These are phyloP conservation scores for Aspergillus affinis DNA, from an alignment of 495 filamentous ascomycete species.

Conservation along the genomic window DNA sequence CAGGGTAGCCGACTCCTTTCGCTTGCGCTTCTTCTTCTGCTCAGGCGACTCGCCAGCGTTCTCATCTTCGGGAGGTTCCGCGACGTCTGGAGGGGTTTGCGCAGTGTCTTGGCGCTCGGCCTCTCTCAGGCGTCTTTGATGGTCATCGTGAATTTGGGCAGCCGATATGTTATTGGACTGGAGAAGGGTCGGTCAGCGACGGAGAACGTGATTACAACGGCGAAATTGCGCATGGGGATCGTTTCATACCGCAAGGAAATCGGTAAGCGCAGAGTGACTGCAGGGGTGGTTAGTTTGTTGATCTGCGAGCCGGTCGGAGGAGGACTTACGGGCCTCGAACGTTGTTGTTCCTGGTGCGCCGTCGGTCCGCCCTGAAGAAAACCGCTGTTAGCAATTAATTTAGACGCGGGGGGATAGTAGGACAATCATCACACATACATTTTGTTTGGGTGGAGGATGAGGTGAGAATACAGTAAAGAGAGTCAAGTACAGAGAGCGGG, in stretches of 20 bases:
- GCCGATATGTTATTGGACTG: slow-evolving; percentile 91
- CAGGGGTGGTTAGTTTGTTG: neutral
- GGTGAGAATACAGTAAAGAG: neutral
- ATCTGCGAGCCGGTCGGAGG: neutral
- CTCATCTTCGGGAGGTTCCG: slow-evolving; percentile 19
- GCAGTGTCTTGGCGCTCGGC: slow-evolving; percentile 40
- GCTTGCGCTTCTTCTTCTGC: slow-evolving; percentile 62
- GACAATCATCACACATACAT: neutral
- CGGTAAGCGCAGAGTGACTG: slow-evolving; percentile 73
- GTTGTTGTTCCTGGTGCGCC: slow-evolving; percentile 48
- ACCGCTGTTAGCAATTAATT: slow-evolving; percentile 9
- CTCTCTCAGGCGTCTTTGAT: slow-evolving; percentile 48
- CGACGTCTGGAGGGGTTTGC: slow-evolving; percentile 22
- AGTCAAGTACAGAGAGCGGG: neutral
- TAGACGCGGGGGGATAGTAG: neutral
- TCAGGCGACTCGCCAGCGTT: slow-evolving; percentile 41
- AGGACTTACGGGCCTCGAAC: slow-evolving; percentile 59
- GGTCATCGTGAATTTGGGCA: slow-evolving; percentile 68
- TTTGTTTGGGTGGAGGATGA: neutral
- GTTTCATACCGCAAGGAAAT: slow-evolving; percentile 69
- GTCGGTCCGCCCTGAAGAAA: slow-evolving; percentile 37
- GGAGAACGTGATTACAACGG: neutral
- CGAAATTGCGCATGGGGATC: neutral
- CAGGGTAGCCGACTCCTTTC: slow-evolving; percentile 59
- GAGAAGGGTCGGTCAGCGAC: slow-evolving; percentile 12